Base-by-base conservation (phyloP, 108 stramenopile species). In the Fistulifera pelliculosa region DNA sequence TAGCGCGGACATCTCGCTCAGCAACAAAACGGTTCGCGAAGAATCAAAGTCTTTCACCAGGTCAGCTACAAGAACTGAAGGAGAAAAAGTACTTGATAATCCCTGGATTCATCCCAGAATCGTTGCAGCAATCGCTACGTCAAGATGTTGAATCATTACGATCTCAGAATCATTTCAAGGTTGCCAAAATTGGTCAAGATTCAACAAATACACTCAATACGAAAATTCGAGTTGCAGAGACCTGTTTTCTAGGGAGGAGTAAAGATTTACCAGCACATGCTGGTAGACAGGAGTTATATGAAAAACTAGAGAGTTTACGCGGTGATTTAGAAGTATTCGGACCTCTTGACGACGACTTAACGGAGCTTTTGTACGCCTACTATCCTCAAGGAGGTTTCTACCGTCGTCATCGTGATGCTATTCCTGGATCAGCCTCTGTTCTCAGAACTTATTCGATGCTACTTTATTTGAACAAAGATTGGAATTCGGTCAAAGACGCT, bases 381-480 rank as follows among this genome's bases (percentile, higher is more conserved):
- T 88, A 88, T 50, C 87, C 87, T 24, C 43, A 49, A 40, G 83
- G 83, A 26, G 87, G 87, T 11, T 88, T 79, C 51, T 88, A 88
- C 56, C 65, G 77, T 40, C 62, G 82, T 13, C 87, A 88, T 55
- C 67, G 74, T 18, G 87, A 88, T 67, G 80, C 87, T 15, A 69
- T 82, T 50, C 64, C 75, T 0, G 80, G 76, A 44, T 81, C 81
- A 2, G 80, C 80, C 10, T 73, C 73, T 0, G 59, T 77, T 8
- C 62, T 82, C 47, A 71, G 84, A 38, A 61, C 65, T 38, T 83
- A 75, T 58, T 81, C 79, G 25, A 52, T 90, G 1, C 55, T 85
- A 11, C 58, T 85, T 8, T 90, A 85, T 60, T 52, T 90, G 24
- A 88, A 88, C 50, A 41, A 59, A 18, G 71, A 73, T 41, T 81